Evolutionary conservation across 257 asterid genomes (phyloP).

Genomic region (Penstemon barbatus): DNA sequence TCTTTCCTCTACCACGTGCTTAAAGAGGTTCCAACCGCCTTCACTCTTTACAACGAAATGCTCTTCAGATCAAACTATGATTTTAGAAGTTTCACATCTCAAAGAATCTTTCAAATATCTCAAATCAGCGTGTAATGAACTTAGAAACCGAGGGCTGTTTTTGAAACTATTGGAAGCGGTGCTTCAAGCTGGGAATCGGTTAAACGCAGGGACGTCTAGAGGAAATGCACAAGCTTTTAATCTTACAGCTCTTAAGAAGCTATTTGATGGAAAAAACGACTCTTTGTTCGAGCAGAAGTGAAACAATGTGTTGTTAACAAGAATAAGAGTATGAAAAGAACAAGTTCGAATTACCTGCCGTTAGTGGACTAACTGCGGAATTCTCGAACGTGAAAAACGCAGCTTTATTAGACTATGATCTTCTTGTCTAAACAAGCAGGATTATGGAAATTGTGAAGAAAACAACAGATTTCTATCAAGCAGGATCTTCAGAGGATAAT

Average conservation of each 20-base stretch:
- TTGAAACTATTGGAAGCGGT: slow-evolving; percentile 90
- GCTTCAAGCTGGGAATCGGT: slow-evolving; percentile 79
- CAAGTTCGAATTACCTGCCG: slow-evolving; percentile 61
- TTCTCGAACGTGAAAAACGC: slow-evolving; percentile 73
- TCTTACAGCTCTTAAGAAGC: slow-evolving; percentile 73
- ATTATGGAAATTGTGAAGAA: slow-evolving; percentile 76
- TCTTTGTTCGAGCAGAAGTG: slow-evolving; percentile 82
- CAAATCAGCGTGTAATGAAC: slow-evolving; percentile 74
- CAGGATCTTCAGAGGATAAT: slow-evolving; percentile 55
- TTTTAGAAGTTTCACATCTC: slow-evolving; percentile 43
- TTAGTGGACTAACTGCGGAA: slow-evolving; percentile 78
- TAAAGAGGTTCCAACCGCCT: slow-evolving; percentile 82
- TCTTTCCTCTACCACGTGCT: slow-evolving; percentile 86
- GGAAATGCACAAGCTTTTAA: slow-evolving; percentile 85
- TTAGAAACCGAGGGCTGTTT: slow-evolving; percentile 71
- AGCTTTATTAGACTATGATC: slow-evolving; percentile 56
- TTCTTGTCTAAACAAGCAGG: slow-evolving; percentile 47
- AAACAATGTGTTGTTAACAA: slow-evolving; percentile 61
- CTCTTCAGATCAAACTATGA: slow-evolving; percentile 62
- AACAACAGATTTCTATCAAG: slow-evolving; percentile 75
- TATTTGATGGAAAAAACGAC: slow-evolving; percentile 87
- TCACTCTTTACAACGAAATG: slow-evolving; percentile 67
- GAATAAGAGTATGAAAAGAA: slow-evolving; percentile 1
- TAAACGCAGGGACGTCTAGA: too few relatives aligned
- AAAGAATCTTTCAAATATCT: slow-evolving; percentile 54